Base-by-base conservation (phyloP, 148 eudicot species). In the Arbutus unedo region DNA sequence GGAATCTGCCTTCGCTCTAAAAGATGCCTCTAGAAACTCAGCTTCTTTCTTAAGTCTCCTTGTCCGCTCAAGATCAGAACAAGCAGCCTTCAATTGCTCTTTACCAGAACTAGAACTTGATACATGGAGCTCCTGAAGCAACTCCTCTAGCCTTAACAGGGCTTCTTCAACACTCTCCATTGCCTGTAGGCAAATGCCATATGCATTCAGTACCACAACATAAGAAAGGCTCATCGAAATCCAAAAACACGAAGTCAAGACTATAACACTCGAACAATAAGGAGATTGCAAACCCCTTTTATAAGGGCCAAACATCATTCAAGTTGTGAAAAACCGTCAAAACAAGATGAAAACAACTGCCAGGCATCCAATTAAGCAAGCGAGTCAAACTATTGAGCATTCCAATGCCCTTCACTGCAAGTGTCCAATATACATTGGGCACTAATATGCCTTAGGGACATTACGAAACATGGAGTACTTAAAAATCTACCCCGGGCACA, bases 21-120 rank as follows among this genome's bases (percentile, higher is more conserved):
- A 94, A 86, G 99, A 93, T 44, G 95, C 99, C 90, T 97, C 98
- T 79, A 97, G 96, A 90, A 94, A 97, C 88, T 97, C 99, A 76
- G 99, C 97, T 87, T 97, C 99, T 87, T 97, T 97, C 87, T 97
- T 94, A 82, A 97, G 95, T 84, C 88, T 93, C 87, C 99, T 89
- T 19, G 93, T 97, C 81, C 91, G 93, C 89, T 97, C 99, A 81
- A 97, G 95, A 81, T 97, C 98, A 83, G 97, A 94, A 85, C 99
- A 97, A 82, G 99, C 99, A 92, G 98, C 99, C 89, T 93, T 93
- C 67, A 97, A 83, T 81, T 94, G 98, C 86, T 97, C 97, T 86
- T 94, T 97, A 79, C 97, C 95, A 81, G 98, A 91, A 88, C 86
- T 88, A 81, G 96, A 90, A 84, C 93, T 97, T 81, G 91, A 91